Conservation (phyloP, 139 green algal species). For the Gonium pectorale region DNA sequence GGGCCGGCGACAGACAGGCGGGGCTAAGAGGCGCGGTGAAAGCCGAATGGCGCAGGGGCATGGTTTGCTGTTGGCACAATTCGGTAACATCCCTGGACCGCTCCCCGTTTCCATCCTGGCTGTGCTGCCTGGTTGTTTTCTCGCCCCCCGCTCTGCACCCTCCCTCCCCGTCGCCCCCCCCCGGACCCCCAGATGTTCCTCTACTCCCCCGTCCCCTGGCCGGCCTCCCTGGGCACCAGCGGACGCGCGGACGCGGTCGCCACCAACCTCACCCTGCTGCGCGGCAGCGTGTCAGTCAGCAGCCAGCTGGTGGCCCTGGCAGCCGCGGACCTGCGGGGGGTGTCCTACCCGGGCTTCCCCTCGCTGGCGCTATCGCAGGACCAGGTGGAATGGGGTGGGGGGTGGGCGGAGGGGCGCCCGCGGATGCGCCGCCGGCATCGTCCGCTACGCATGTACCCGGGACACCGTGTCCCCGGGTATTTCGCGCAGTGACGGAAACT, state of each 20-base stretch:
- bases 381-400: background rate
- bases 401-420: background rate
- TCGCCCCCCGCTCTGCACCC: background rate
- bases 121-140: too few species aligned
- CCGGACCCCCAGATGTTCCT: conserved; percentile 36
- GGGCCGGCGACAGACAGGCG: too few species aligned
- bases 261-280: conserved; percentile 30
- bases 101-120: too few species aligned
- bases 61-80: too few species aligned
- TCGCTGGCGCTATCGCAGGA: background rate
- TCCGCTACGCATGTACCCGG: too few species aligned
- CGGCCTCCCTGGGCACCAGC: background rate
- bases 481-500: too few species aligned
- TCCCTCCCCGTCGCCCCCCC: background rate
- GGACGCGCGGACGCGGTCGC: background rate
- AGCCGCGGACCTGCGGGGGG: conserved; percentile 8
- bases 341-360: conserved; percentile 30
- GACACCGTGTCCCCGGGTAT: too few species aligned
- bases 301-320: background rate
- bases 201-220: conserved; percentile 15
- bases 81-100: too few species aligned
- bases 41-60: too few species aligned
- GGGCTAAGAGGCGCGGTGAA: too few species aligned
- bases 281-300: background rate
- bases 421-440: too few species aligned